Percentiles rank a stretch among this genome's conserved stretches.
Evolutionary conservation across 345 rosid species (phyloP).

Genomic region (Boechera divaricarpa): DNA sequence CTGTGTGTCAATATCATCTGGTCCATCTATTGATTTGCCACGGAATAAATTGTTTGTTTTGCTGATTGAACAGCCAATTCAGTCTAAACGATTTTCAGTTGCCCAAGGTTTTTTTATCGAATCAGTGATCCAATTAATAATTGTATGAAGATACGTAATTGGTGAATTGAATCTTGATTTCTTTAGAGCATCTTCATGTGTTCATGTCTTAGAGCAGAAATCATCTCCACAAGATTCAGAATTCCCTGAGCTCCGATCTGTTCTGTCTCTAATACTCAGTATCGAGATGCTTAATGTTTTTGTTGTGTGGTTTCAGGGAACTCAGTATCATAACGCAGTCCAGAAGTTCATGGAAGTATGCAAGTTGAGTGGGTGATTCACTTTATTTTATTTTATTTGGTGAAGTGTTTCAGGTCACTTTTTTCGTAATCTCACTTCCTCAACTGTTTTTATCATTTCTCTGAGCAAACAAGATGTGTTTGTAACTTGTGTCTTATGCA

Average conservation of each 20-base stretch:
- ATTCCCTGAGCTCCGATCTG: not conserved
- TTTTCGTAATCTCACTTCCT: slow-evolving; percentile 4
- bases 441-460: slow-evolving; percentile 23
- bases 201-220: slow-evolving; percentile 12
- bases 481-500: slow-evolving; percentile 14
- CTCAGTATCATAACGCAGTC: slow-evolving; percentile 90
- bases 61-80: not conserved
- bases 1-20: not conserved
- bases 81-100: not conserved
- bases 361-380: slow-evolving; percentile 66
- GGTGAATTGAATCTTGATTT: not conserved
- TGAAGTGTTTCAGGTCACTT: slow-evolving; percentile 24
- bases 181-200: not conserved
- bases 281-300: slow-evolving; percentile 16
- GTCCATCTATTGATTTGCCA: slow-evolving; percentile 11
- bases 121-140: not conserved
- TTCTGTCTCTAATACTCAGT: not conserved
- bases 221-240: not conserved
- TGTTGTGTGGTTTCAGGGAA: slow-evolving; percentile 63
- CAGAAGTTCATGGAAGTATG: slow-evolving; percentile 82
- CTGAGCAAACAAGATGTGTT: slow-evolving; percentile 27
- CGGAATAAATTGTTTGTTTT: not conserved
- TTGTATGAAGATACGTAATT: not conserved
- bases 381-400: not conserved
- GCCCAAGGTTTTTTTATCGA: not conserved